phyloP scores from a whole-genome alignment of 2,329 filamentous ascomycete species.

The Pestalotiopsis fici region DNA sequence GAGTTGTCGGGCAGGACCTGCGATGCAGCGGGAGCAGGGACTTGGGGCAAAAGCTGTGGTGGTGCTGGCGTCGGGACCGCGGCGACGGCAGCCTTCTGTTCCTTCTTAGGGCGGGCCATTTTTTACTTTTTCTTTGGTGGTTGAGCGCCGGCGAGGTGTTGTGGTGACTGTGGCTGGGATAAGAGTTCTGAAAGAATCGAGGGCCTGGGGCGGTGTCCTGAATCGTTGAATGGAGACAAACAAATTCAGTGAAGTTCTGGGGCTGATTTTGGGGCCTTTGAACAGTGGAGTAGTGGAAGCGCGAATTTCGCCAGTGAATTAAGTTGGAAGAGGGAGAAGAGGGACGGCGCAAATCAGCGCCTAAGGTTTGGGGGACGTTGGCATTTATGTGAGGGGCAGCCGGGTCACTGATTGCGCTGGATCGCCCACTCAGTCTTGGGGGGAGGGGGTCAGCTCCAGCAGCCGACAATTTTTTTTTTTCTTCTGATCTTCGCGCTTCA shows the following conservation, averaged over 20 bases:
- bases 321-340: slow-evolving; percentile 11
- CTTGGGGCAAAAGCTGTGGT: slow-evolving; percentile 13
- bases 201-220: neutral
- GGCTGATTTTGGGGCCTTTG: neutral
- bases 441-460: neutral
- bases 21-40: slow-evolving; percentile 9
- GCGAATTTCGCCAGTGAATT: slow-evolving; percentile 1
- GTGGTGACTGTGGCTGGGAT: neutral
- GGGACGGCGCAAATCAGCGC: slow-evolving; percentile 5
- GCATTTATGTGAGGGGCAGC: slow-evolving; percentile 13
- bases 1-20: slow-evolving; percentile 21
- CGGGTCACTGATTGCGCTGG: slow-evolving; percentile 9
- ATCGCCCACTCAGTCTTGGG: slow-evolving; percentile 4
- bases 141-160: neutral
- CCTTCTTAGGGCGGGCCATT: slow-evolving; percentile 43
- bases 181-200: neutral
- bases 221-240: neutral
- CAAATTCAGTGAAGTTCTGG: neutral
- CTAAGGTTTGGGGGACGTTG: slow-evolving; percentile 10
- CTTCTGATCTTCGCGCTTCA: neutral
- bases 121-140: slow-evolving; percentile 13
- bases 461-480: slow-evolving; percentile 5
- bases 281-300: neutral
- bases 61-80: slow-evolving; percentile 32
- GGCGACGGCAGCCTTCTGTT: slow-evolving; percentile 36